Conservation (phyloP, 208 protist species). For the Leishmania tarentolae region DNA sequence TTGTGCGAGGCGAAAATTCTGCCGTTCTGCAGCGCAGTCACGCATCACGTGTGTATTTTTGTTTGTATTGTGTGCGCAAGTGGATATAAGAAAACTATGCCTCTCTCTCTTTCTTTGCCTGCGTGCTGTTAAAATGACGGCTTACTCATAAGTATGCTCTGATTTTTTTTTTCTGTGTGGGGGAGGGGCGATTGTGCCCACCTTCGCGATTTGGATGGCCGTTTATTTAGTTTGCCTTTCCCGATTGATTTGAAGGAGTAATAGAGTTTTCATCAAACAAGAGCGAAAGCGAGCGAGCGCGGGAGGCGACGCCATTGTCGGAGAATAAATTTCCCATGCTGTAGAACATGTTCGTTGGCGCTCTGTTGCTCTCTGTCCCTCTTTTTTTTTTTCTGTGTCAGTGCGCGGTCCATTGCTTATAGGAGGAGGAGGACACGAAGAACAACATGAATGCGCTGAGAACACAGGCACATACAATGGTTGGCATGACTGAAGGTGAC, state of each 20-base stretch:
- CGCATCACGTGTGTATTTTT: neutral
- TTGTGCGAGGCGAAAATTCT: no score
- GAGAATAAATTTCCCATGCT: neutral
- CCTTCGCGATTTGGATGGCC: neutral
- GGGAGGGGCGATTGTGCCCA: conserved; percentile 5
- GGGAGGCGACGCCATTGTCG: neutral
- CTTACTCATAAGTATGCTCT: neutral
- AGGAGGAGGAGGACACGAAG: neutral
- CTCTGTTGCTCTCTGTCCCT: neutral
- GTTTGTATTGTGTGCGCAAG: neutral
- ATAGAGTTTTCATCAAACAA: neutral
- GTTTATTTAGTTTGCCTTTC: neutral
- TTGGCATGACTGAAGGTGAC: neutral
- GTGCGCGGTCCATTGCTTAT: neutral
- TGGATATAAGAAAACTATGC: neutral
- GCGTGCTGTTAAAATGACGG: no score
- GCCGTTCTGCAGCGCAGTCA: no score
- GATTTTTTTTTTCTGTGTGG: neutral
- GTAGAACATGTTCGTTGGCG: neutral
- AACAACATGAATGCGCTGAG: neutral
- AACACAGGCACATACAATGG: neutral
- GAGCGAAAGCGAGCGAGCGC: neutral
- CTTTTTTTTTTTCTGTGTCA: neutral
- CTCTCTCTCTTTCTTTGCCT: neutral
- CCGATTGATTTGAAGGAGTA: neutral